Conservation (phyloP, 352 stramenopile species). For the Phytophthora tubulina region DNA sequence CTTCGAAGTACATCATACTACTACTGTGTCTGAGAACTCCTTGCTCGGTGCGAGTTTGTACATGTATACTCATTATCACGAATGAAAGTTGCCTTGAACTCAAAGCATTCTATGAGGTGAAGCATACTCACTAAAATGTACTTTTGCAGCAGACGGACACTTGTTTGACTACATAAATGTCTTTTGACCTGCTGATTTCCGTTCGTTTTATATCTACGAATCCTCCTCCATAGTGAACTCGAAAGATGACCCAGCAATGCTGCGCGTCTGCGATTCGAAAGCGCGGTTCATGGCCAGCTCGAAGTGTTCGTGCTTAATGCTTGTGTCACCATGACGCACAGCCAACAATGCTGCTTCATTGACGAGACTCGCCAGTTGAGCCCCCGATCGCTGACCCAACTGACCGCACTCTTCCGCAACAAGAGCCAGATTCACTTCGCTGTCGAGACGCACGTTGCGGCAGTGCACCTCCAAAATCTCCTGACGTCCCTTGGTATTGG, state of each 20-base stretch:
- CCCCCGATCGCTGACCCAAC: conserved; percentile 72
- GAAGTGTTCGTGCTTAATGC: conserved; percentile 75
- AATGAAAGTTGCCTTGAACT: too few relatives aligned
- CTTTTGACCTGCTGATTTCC: too few relatives aligned
- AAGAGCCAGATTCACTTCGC: conserved; percentile 59
- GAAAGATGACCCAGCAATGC: conserved; percentile 61
- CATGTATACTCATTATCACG: too few relatives aligned
- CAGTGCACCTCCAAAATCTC: conserved; percentile 80
- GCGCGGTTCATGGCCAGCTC: conserved; percentile 79
- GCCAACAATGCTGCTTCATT: conserved; percentile 87
- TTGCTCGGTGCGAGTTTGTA: too few relatives aligned
- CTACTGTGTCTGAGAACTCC: too few relatives aligned
- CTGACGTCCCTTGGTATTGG: conserved; percentile 92
- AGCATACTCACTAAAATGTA: too few relatives aligned
- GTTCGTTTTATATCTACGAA: conserved; percentile 3
- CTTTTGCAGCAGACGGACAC: too few relatives aligned
- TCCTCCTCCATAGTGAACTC: conserved; percentile 63
- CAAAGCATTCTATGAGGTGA: too few relatives aligned
- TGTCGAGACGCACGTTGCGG: conserved; percentile 65
- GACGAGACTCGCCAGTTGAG: conserved; percentile 81
- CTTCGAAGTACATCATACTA: too few relatives aligned
- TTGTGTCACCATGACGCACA: conserved; percentile 72
- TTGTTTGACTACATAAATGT: too few relatives aligned
- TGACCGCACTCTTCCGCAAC: conserved; percentile 67
- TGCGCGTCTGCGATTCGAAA: conserved; percentile 68